Evolutionary conservation across 495 filamentous ascomycete species (phyloP), one percentile per base, ranked within the genome.

Genomic region (Hypomontagnella submonticulosa): DNA sequence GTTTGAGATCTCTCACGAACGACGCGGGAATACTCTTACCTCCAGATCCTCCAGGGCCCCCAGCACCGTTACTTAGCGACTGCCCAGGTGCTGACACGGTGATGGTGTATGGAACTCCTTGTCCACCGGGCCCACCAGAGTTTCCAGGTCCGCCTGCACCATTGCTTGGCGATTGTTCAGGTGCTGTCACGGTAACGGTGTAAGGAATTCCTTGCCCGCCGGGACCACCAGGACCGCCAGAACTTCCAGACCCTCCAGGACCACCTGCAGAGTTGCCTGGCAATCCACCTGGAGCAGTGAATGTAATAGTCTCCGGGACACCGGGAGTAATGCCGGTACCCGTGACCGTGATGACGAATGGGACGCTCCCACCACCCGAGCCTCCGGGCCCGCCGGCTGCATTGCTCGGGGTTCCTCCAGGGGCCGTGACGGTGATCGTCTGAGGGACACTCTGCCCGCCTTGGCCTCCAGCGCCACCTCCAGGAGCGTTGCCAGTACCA

Each of bases 401-500:
- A 42, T 67, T 62, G 18, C 47, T 67, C 30, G 64, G 51, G 32
- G 60, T 66, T 30, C 37, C 67, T n/a, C 54, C 67, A 32, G 71
- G 67, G 13, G 61, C 57, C 53, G 71, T 71, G 1, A 73, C n/a
- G 20, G 71, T 71, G 16, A 73, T 52, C 10, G 71, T 73, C 8
- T 61, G 46, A 48, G 63, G 61, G n/a, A 56, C 20, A 37, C 56
- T 34, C 19, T 56, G 68, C 12, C 60, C 60, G 27, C 63, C 47
- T 9, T 55, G 12, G 18, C 63, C 67, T 37, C 46, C 50, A 57
- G 50, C 16, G 11, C 55, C 46, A 11, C 50, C 38, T 19, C 41
- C 56, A n/a, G 50, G 55, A 11, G 32, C 34, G 46, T 36, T 61
- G 32, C 46, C 67, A 19, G 49, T 36, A 19, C 38, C 54, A 12